Evolutionary conservation across 805 yeast species (phyloP), one percentile per base, ranked within the genome.

Genomic region (Spathaspora arborariae): DNA sequence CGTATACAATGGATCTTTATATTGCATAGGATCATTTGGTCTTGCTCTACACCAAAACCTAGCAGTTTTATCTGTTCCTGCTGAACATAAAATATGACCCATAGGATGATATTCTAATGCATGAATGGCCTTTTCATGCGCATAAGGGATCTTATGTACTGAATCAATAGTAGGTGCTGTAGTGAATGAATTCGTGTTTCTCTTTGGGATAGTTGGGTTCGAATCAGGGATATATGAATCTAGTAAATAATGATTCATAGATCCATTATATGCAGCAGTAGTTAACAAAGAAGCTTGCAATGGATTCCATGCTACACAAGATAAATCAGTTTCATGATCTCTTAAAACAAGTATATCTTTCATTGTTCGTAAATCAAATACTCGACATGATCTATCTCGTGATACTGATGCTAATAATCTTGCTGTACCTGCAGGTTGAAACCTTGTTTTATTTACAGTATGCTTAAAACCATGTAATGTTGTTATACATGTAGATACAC

Each of bases 41-140:
- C 96, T 76, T 1, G 96, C 85, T 44, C 99, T 75, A 24, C 91
- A 82, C 99, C 99, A 94, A 66, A 95, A 88, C 46, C 97, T 70
- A 20, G 96, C 88, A 4, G 95, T 82, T 60, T 94, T 80, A 64
- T 94, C 99, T 47, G 94, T 89, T 16, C 97, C 92, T 0, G 97
- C 98, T 6, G 97, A 82, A 46, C 95, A 83, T 30, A 94, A 70
- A 43, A 92, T 70, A 65, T 94, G 97, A 3, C 99, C 99, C 56
- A 87, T 71, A 2, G 98, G 98, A 65, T 91, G 97, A 61, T 90
- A 94, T 50, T 91, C 92, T 46, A 94, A 64, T 3, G 96, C 81
- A 65, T 92, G 90, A 44, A 94, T 81, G 2, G 96, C 95, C 68
- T 88, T 87, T 58, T 90, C 97, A 63, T 94, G 99, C 0, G 98